Conservation (phyloP, 345 rosid species). For the Syzygium aromaticum region DNA sequence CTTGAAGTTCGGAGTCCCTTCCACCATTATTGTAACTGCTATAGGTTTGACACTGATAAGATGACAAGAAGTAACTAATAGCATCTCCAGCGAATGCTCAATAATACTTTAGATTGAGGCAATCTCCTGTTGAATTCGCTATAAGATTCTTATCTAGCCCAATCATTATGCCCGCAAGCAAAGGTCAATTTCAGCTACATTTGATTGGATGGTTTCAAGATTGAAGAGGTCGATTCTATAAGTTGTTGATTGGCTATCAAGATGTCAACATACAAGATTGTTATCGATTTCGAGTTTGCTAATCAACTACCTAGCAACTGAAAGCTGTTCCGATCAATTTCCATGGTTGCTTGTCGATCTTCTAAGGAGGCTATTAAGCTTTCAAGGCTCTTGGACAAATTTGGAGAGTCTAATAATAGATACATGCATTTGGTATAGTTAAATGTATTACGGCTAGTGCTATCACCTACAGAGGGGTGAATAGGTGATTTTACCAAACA, state of each 20-base stretch:
- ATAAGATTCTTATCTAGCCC: background rate
- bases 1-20: slow-evolving; percentile 69
- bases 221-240: background rate
- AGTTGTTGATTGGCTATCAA: background rate
- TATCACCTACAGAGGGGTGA: too few relatives aligned
- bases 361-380: background rate
- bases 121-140: background rate
- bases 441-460: too few relatives aligned
- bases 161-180: background rate
- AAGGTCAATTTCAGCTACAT: background rate
- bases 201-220: background rate
- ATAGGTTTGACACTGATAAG: slow-evolving; percentile 36
- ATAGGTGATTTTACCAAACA: too few relatives aligned
- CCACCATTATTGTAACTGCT: slow-evolving; percentile 59
- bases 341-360: background rate
- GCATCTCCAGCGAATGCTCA: background rate
- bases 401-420: background rate
- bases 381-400: background rate
- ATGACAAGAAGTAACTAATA: background rate
- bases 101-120: background rate
- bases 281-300: background rate
- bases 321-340: background rate
- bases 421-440: background rate
- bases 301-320: background rate
- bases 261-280: background rate